Base-by-base conservation (phyloP, 129 eudicot species). In the Pittosporum tobira region DNA sequence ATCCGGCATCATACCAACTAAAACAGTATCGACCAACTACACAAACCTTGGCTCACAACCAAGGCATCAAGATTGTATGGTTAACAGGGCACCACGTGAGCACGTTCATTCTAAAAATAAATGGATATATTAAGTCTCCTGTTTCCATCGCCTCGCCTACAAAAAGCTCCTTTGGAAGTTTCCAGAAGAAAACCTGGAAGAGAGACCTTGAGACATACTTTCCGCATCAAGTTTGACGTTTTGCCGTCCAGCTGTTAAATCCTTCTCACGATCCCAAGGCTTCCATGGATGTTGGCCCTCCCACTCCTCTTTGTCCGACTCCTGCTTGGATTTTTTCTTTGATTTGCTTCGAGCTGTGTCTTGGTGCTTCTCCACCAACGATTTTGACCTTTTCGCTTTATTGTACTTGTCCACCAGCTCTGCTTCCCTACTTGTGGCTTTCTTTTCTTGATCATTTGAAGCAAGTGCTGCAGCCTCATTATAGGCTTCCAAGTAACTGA, bases 191-290 rank as follows among this genome's bases (percentile, higher is more conserved):
- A 91, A 91, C 75, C 96, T 70, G 7, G 96, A 91, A 72, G 94
- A 57, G 26, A 91, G 61, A 23, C 96, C 94, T 59, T 83, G 77
- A 26, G 85, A 49, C 91, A 87, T 75, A 65, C 74, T 81, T 50
- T 81, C 88, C 43, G 88, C 70, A 55, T 91, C 99, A 15, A 91
- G 72, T 58, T 87, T 91, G 15, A 91, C 96, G 25, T 64, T 83
- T 42, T 80, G 87, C 69, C 99, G 78, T 47, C 99, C 99, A 1
- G 84, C 94, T 1, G 96, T 80, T 70, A 91, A 74, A 71, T 91
- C 99, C 68, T 91, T 91, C 26, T 91, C 99, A 4, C 96, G 94
- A 14, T 91, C 99, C 96, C 96, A 91, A 13, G 99, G 99, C 73
- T 87, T 91, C 99, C 99, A 91, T 3, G 99, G 99, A 75, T 91